phyloP scores from a whole-genome alignment of 2,329 filamentous ascomycete species.

The Grosmannia huntii region DNA sequence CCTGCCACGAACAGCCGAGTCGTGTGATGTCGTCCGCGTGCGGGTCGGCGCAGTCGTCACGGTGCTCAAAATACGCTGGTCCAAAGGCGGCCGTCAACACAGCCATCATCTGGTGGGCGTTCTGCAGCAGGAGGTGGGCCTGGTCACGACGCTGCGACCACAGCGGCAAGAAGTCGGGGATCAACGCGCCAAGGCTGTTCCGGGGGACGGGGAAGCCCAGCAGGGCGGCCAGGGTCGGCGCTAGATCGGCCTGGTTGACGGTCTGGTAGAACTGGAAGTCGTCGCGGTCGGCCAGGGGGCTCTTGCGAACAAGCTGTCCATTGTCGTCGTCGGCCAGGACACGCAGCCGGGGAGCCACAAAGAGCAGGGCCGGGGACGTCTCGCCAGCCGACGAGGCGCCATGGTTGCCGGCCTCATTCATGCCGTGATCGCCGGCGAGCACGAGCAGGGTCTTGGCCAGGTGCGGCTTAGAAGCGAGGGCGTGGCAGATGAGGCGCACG shows the following conservation, averaged over 20 bases:
- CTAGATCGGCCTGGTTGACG: conserved; percentile 91
- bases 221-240: conserved; percentile 74
- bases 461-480: conserved; percentile 58
- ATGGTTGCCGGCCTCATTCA: conserved; percentile 97
- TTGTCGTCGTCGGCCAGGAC: not conserved
- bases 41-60: conserved; percentile 14
- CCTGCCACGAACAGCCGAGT: conserved; percentile 59
- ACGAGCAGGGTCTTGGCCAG: conserved; percentile 71
- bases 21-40: conserved; percentile 32
- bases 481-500: conserved; percentile 53
- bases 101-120: conserved; percentile 66
- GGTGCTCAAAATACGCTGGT: conserved; percentile 24
- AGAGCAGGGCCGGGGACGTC: conserved; percentile 84
- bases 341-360: conserved; percentile 70
- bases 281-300: conserved; percentile 35
- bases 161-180: conserved; percentile 63
- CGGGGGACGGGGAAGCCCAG: conserved; percentile 78
- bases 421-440: conserved; percentile 90
- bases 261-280: conserved; percentile 74
- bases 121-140: conserved; percentile 58
- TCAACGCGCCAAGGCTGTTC: conserved; percentile 83
- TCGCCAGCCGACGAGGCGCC: conserved; percentile 89
- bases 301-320: not conserved
- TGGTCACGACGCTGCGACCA: conserved; percentile 55
- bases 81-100: conserved; percentile 66